Evolutionary conservation across 768 basidiomycete species (phyloP).

Genomic region (Agaricus blazei): DNA sequence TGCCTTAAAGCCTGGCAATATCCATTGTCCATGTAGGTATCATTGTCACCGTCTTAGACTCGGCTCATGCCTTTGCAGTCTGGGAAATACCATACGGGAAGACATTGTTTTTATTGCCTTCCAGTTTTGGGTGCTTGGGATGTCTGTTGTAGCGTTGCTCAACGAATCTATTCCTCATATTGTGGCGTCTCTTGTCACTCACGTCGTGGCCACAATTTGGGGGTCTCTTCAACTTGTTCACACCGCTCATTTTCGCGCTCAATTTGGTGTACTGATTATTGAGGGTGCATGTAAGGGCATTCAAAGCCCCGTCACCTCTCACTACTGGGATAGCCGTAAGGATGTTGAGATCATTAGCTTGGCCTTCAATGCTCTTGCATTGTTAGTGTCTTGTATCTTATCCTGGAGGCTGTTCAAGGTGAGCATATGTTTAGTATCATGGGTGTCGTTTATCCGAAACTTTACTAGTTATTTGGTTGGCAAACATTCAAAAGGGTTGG

Average conservation of each 20-base stretch:
- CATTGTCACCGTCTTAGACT: background rate
- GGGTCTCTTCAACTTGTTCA: slow-evolving; percentile 59
- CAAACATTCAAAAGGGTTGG: slow-evolving; percentile 86
- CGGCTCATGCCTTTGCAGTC: slow-evolving; percentile 29
- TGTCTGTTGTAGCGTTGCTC: slow-evolving; percentile 64
- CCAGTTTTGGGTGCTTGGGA: slow-evolving; percentile 76
- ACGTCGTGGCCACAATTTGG: slow-evolving; percentile 71
- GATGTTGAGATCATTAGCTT: slow-evolving; percentile 62
- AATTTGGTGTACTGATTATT: slow-evolving; percentile 54
- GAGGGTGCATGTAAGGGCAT: slow-evolving; percentile 59
- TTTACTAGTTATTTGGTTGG: slow-evolving; percentile 57
- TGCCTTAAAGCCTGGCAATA: slow-evolving; percentile 66
- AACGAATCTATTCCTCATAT: slow-evolving; percentile 84
- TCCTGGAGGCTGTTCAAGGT: slow-evolving; percentile 78
- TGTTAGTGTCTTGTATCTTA: slow-evolving; percentile 57
- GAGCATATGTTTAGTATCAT: background rate
- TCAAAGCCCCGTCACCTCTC: slow-evolving; percentile 37
- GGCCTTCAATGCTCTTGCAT: slow-evolving; percentile 53
- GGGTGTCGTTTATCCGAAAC: slow-evolving; percentile 25
- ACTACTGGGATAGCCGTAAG: slow-evolving; percentile 60
- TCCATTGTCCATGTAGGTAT: slow-evolving; percentile 61
- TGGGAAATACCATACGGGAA: slow-evolving; percentile 70
- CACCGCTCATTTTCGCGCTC: slow-evolving; percentile 50
- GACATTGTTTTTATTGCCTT: slow-evolving; percentile 75
- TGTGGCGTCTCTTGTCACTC: slow-evolving; percentile 69